phyloP scores from a whole-genome alignment of 2,329 filamentous ascomycete species.

The Fusarium sp. region DNA sequence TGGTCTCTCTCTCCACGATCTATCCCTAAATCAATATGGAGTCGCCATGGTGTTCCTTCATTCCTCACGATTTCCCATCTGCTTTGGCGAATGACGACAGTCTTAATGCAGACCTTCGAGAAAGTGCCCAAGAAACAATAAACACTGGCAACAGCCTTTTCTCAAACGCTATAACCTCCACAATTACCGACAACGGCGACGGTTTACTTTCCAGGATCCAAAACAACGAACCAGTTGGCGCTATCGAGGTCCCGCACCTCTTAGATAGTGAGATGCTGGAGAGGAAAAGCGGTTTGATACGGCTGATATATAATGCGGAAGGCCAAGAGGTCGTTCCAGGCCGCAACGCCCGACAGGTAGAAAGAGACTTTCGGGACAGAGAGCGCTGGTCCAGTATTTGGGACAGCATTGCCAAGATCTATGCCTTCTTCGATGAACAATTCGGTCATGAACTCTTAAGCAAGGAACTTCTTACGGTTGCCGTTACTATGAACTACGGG shows the following conservation, averaged over 20 bases:
- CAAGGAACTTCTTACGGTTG: not conserved
- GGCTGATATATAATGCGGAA: no score
- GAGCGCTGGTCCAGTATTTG: no score
- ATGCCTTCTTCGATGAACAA: not conserved
- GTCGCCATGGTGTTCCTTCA: not conserved
- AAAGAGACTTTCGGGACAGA: no score
- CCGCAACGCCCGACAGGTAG: no score
- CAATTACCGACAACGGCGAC: not conserved
- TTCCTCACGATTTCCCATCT: not conserved
- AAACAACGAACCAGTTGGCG: no score
- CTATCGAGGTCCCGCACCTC: no score
- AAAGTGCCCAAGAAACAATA: not conserved
- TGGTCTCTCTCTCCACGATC: no score
- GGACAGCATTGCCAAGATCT: not conserved
- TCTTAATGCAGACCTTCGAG: not conserved
- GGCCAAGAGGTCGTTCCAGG: no score
- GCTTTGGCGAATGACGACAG: not conserved
- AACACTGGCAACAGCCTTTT: not conserved
- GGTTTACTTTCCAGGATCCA: no score
- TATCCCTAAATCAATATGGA: not conserved
- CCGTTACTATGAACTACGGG: not conserved
- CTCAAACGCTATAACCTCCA: not conserved
- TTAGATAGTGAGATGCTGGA: no score
- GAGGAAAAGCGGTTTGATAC: no score
- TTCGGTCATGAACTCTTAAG: not conserved